Evolutionary conservation across 306 rosid species (phyloP), one percentile per base, ranked within the genome.

Genomic region (Prunus mume): DNA sequence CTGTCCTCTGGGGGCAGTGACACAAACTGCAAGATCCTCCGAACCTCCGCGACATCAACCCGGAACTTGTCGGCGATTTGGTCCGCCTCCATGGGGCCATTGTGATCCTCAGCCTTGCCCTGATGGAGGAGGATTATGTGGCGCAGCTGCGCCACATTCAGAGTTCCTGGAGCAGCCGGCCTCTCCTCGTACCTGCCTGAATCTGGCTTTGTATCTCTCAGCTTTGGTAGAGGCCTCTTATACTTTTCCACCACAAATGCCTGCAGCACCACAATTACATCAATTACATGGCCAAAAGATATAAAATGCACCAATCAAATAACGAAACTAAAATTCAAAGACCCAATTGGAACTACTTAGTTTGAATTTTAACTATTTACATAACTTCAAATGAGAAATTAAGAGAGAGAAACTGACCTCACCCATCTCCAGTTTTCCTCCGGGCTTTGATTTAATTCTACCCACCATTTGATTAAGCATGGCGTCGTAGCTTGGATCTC

Each of bases 391-490:
- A 38, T 7, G 9, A 38, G 43, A 38, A 38, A 38, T 38, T 38
- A 38, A 7, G 43, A 38, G 9, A 38, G 43, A 38, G 46, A 34
- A 76, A 83, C 97, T 86, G 77, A 96, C 99, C 97, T 91, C 98
- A 17, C 98, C 97, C 98, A 96, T 91, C 87, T 92, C 96, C 49
- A 79, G 82, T 84, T 88, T 96, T 38, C 97, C 93, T 56, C 98
- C 98, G 32, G 99, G 91, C 84, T 96, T 96, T 51, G 99, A 47
- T 77, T 27, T 69, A 69, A 93, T 91, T 71, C 93, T 87, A 49
- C 99, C 98, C 69, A 78, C 86, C 99, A 96, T 96, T 69, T 89
- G 90, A 83, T 90, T 86, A 30, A 96, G 99, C 98, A 96, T 92
- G 52, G 86, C 92, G 56, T 93, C 99, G 80, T 73, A 96, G 34